phyloP scores from a whole-genome alignment of 2,329 filamentous ascomycete species.

The Conoideocrella luteorostrata region DNA sequence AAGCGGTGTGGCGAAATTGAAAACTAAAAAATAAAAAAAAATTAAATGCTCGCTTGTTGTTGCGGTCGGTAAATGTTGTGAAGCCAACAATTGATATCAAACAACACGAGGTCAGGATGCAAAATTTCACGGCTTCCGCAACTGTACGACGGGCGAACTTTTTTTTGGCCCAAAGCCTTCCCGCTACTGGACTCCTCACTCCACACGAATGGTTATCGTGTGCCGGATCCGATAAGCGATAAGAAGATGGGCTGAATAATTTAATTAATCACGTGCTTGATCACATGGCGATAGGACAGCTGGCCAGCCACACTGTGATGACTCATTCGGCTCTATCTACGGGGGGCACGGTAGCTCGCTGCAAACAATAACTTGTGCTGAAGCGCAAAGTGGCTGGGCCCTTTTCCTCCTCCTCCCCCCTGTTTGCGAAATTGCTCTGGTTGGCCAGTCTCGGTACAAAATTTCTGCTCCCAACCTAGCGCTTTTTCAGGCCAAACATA shows the following conservation, averaged over 20 bases:
- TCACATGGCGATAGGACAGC: slow-evolving; percentile 3
- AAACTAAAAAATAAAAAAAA: no score
- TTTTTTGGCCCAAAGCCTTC: slow-evolving; percentile 20
- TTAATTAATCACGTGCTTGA: not conserved
- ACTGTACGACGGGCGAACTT: slow-evolving; percentile 23
- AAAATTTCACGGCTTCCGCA: slow-evolving; percentile 30
- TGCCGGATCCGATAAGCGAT: slow-evolving; percentile 3
- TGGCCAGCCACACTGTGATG: not conserved
- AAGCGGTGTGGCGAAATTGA: no score
- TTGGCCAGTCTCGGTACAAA: not conserved
- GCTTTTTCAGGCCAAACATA: not conserved
- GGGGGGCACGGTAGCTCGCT: not conserved
- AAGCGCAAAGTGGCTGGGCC: no score
- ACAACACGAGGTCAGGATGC: slow-evolving; percentile 14
- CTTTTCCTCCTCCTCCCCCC: not conserved
- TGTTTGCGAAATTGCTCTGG: slow-evolving; percentile 1
- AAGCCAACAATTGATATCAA: not conserved
- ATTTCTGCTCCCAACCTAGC: not conserved
- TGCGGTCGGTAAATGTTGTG: not conserved
- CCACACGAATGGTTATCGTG: not conserved
- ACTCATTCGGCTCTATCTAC: not conserved
- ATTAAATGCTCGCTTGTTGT: no score
- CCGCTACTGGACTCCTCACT: slow-evolving; percentile 9
- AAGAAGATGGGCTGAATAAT: not conserved
- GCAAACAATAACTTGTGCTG: slow-evolving; percentile 2